Evolutionary conservation across 179 eudicot genomes (phyloP).

Genomic region (Pouteria campechiana): DNA sequence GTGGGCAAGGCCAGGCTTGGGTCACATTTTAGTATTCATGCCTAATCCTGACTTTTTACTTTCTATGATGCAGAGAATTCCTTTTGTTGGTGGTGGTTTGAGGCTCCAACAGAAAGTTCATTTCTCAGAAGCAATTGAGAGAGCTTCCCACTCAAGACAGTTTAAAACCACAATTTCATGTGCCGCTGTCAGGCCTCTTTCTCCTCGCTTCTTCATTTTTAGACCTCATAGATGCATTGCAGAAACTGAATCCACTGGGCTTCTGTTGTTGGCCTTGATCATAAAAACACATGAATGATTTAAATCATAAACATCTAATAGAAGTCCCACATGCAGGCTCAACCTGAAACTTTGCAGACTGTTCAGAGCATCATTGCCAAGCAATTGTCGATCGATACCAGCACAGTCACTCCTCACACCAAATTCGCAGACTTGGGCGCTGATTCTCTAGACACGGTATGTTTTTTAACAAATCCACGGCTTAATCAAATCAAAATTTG

Average conservation of each 20-base stretch:
- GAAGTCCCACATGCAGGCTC: slow-evolving; percentile 14
- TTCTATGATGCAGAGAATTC: background rate
- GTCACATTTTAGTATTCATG: no score
- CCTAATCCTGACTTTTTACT: no score
- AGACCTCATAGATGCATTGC: no score
- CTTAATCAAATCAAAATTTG: no score
- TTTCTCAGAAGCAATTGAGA: background rate
- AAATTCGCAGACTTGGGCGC: slow-evolving; percentile 23
- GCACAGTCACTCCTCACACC: slow-evolving; percentile 15
- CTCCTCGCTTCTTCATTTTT: background rate
- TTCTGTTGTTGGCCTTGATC: background rate
- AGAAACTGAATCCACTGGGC: no score
- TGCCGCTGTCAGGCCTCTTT: slow-evolving; percentile 2
- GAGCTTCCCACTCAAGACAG: background rate
- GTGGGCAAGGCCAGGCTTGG: no score
- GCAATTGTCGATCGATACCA: slow-evolving; percentile 22
- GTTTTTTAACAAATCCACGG: no score
- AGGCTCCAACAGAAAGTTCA: slow-evolving; percentile 5
- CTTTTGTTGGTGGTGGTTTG: slow-evolving; percentile 3
- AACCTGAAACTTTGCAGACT: slow-evolving; percentile 12
- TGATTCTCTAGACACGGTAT: slow-evolving; percentile 22
- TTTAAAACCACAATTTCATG: slow-evolving; percentile 10
- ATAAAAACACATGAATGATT: background rate
- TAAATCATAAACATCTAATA: no score
- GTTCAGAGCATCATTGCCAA: slow-evolving; percentile 16